Evolutionary conservation across 495 filamentous ascomycete genomes (phyloP), one percentile per base, ranked within the genome.

Genomic region (Hypomontagnella monticulosa): DNA sequence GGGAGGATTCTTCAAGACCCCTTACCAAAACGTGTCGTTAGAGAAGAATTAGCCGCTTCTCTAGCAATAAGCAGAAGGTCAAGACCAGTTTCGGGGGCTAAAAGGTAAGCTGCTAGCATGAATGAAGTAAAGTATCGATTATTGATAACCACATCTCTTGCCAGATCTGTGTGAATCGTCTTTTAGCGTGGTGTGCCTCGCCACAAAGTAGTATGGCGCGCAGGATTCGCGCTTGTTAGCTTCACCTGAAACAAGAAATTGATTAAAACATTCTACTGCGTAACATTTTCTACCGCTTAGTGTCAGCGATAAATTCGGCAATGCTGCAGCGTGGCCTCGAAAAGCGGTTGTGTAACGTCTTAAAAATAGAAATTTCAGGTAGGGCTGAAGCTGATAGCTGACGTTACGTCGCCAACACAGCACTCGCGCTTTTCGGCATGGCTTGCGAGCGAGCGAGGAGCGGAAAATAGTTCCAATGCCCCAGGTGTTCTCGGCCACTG

Each of bases 341-440:
- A 33, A n/a, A 12, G 43, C 47, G 15, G 41, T 18, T 10, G 32
- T 63, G 54, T 32, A 57, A 59, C 54, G 19, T 63, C 66, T 60
- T 23, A 46, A 69, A 27, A 69, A 64, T 69, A 64, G 60, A 14
- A 49, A 48, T 27, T 27, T 43, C 53, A 40, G 43, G 38, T 69
- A 69, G 48, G 66, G 66, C 66, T 69, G 55, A 50, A 44, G 59
- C 66, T 67, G 64, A 67, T 23, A 55, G 66, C 54, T 63, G 60
- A 63, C 43, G 51, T 15, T 37, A 40, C 30, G 16, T 38, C 49
- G 9, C 34, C 18, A 23, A 40, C 49, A 52, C 34, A 40, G 12
- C 33, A 40, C 27, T 36, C 34, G 47, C 30, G 16, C 11, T 15
- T 15, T 30, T 53, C 49, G 30, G 30, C 23, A 6, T 27, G 6